Evolutionary conservation across 208 protist genomes (phyloP).

Genomic region (Borovskyia barvae): DNA sequence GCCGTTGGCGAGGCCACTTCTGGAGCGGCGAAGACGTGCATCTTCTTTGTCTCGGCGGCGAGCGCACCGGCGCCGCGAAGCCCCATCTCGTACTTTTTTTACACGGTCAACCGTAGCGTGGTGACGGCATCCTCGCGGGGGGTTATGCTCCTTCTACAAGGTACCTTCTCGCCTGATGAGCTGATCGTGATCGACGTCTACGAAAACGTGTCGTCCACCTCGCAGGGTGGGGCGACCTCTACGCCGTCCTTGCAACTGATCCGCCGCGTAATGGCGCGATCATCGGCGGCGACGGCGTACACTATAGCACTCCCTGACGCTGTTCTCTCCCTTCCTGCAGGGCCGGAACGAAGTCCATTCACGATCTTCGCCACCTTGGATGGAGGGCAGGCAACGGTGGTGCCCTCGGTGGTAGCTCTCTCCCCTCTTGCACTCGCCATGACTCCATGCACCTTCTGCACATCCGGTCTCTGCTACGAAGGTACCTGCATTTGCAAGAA

Average conservation of each 20-base stretch:
- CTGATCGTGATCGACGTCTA: constrained; percentile 27
- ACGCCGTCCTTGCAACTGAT: constrained; percentile 5
- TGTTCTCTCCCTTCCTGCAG: constrained; percentile 5
- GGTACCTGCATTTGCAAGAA: constrained; percentile 34
- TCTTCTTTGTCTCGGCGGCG: constrained; percentile 45
- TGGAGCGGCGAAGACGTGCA: constrained; percentile 35
- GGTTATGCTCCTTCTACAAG: constrained; percentile 23
- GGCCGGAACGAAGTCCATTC: constrained; percentile 4
- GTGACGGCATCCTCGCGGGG: constrained; percentile 5
- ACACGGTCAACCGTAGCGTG: constrained; percentile 14
- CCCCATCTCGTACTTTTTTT: constrained; percentile 28
- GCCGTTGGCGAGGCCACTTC: constrained; percentile 17
- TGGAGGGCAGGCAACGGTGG: constrained; percentile 26
- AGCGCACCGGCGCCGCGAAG: not conserved
- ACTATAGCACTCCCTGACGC: constrained; percentile 19
- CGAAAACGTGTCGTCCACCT: not conserved
- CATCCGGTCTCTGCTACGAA: constrained; percentile 41
- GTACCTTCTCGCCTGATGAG: constrained; percentile 22
- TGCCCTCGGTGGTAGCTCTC: constrained; percentile 38
- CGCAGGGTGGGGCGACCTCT: not conserved
- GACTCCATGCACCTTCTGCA: constrained; percentile 35
- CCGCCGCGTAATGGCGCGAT: constrained; percentile 14
- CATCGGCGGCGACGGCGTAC: constrained; percentile 14
- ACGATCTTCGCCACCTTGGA: constrained; percentile 35
- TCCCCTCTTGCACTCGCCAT: constrained; percentile 60